A percentile compares a stretch with the other conserved stretches of the same genome.
Conservation (phyloP, 805 yeast genomes). For the Metschnikowia similis region DNA sequence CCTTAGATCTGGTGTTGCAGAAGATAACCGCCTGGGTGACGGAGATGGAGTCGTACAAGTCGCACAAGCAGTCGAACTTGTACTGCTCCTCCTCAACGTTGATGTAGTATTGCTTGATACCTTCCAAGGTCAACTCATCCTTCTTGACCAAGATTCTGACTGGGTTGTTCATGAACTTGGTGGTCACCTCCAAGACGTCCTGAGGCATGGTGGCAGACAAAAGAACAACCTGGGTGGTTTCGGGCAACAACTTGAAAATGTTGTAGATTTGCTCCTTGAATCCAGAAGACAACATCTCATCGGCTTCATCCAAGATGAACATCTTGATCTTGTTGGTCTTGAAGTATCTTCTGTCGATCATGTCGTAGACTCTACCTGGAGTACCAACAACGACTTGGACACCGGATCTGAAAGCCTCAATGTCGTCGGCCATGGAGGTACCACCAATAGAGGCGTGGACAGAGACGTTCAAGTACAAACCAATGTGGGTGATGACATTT, state of each 20-base stretch:
- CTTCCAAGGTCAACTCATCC: slow-evolving; percentile 94
- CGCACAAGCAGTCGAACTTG: slow-evolving; percentile 94
- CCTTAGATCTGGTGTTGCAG: slow-evolving; percentile 94
- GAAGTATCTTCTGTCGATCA: slow-evolving; percentile 87
- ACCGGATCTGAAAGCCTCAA: slow-evolving; percentile 76
- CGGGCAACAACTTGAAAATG: slow-evolving; percentile 83
- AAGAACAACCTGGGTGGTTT: slow-evolving; percentile 88
- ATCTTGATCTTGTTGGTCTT: slow-evolving; percentile 81
- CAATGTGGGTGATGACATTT: slow-evolving; percentile 85
- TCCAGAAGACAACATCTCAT: slow-evolving; percentile 90
- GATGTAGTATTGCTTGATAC: slow-evolving; percentile 87
- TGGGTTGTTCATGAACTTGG: slow-evolving; percentile 92
- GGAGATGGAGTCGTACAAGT: slow-evolving; percentile 89
- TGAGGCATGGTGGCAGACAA: slow-evolving; percentile 93
- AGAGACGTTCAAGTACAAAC: slow-evolving; percentile 82
- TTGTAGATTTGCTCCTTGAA: slow-evolving; percentile 95
- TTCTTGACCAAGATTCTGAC: slow-evolving; percentile 90
- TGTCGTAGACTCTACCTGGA: slow-evolving; percentile 95
- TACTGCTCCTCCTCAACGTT: slow-evolving; percentile 89
- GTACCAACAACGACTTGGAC: slow-evolving; percentile 96
- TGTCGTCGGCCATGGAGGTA: slow-evolving; percentile 83
- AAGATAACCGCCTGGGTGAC: slow-evolving; percentile 97
- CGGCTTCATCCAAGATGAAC: slow-evolving; percentile 97
- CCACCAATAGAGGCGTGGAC: slow-evolving; percentile 99
- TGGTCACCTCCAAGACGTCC: slow-evolving; percentile 87